Conservation (phyloP, 306 rosid species). For the Cucurbita ficifolia region DNA sequence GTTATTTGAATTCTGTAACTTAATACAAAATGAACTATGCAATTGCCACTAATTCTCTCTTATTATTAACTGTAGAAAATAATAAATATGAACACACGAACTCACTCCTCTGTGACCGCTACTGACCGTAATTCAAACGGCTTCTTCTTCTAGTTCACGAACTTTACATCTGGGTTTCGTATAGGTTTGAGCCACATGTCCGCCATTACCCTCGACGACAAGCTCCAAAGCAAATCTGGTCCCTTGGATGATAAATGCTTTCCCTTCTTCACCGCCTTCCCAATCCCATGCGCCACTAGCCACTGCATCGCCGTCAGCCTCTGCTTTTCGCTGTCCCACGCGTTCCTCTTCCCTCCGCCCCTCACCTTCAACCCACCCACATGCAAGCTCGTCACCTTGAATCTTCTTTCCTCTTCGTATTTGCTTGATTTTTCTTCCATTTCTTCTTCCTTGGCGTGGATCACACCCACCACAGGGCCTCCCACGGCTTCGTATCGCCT, state of each 20-base stretch:
- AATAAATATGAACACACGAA: not conserved
- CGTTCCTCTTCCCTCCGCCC: slow-evolving; percentile 31
- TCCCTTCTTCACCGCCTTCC: slow-evolving; percentile 59
- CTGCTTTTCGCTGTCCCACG: slow-evolving; percentile 63
- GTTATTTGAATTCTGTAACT: not conserved
- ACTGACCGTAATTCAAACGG: not conserved
- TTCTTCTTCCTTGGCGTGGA: slow-evolving; percentile 29
- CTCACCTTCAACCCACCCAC: slow-evolving; percentile 71
- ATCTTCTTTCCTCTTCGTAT: slow-evolving; percentile 35
- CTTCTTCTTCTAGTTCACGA: slow-evolving; percentile 6
- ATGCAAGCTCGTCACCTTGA: slow-evolving; percentile 48
- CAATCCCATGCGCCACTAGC: slow-evolving; percentile 70
- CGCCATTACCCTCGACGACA: slow-evolving; percentile 76
- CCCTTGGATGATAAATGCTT: slow-evolving; percentile 29
- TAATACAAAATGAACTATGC: not conserved
- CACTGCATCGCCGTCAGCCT: slow-evolving; percentile 85
- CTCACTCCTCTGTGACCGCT: not conserved
- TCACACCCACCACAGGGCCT: slow-evolving; percentile 56
- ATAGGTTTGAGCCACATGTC: slow-evolving; percentile 94
- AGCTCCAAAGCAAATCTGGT: slow-evolving; percentile 73
- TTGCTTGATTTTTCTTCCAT: slow-evolving; percentile 3
- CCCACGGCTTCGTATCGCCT: slow-evolving; percentile 75
- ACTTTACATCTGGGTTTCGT: slow-evolving; percentile 80
- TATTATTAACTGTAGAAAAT: too few relatives aligned
- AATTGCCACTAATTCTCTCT: not conserved